A percentile compares a stretch with the other conserved stretches of the same genome.
Conservation (phyloP, 768 basidiomycete genomes). For the Fibroporia radiculosa region DNA sequence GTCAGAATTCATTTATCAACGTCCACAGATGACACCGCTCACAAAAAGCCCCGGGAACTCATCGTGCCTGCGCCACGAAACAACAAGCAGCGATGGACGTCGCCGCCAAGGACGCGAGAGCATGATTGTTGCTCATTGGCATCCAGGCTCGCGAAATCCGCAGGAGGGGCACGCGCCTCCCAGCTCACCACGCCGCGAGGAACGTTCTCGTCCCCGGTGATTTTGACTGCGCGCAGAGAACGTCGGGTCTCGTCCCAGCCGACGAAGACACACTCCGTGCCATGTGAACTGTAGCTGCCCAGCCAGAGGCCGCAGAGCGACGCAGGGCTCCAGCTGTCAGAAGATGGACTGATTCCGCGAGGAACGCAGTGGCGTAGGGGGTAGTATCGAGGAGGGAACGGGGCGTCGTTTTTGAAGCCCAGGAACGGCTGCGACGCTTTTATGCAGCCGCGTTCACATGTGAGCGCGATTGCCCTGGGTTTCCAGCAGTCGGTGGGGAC, state of each 20-base stretch:
- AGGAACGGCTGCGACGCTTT: slow-evolving; percentile 6
- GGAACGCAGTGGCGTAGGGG: slow-evolving; percentile 6
- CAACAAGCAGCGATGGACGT: background rate
- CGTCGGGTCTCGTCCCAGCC: background rate
- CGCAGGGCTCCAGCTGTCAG: slow-evolving; percentile 2
- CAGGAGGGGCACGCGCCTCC: slow-evolving; percentile 2
- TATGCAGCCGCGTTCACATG: slow-evolving; percentile 6
- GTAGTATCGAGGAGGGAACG: slow-evolving; percentile 10
- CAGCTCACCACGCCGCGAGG: slow-evolving; percentile 13
- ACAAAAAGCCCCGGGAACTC: slow-evolving; percentile 14
- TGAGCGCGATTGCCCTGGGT: slow-evolving; percentile 3
- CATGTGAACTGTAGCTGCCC: slow-evolving; percentile 12
- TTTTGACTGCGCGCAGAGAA: slow-evolving; percentile 10
- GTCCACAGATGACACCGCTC: too few species aligned
- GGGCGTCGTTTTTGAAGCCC: slow-evolving; percentile 7
- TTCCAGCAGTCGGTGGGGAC: background rate
- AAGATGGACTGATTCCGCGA: background rate
- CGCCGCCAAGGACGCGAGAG: slow-evolving; percentile 1
- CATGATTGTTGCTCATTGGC: background rate
- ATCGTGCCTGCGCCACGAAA: slow-evolving; percentile 7
- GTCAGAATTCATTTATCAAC: too few species aligned
- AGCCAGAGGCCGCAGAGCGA: slow-evolving; percentile 12
- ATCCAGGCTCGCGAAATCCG: background rate
- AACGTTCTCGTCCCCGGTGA: slow-evolving; percentile 16
- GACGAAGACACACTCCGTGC: slow-evolving; percentile 12